Evolutionary conservation across 768 basidiomycete species (phyloP), one percentile per base, ranked within the genome.

Genomic region (Boletus rubroflammeus): DNA sequence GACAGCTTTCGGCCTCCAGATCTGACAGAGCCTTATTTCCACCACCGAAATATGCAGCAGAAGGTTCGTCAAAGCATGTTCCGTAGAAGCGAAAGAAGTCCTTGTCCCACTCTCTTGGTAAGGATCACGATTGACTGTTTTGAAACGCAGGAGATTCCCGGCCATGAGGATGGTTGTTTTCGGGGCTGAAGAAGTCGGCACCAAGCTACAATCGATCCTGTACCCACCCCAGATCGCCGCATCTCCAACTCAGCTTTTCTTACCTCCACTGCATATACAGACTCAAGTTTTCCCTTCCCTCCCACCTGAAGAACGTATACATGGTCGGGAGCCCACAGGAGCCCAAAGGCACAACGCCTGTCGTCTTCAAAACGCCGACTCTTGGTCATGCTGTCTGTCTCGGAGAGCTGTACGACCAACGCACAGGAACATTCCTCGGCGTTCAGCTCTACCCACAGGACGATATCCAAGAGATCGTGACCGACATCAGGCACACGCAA

Each of bases 271-370:
- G n/a, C 7, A 38, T 19, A 38, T 19, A 38, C n/a, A 38, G 4
- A 19, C 1, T 10, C n/a, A 9, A n/a, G n/a, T 10, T 19, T n/a
- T n/a, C 36, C n/a, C n/a, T 19, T 19, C n/a, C 10, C 17, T 17
- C 36, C n/a, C 9, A 4, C 17, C n/a, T n/a, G 35, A 36, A 36
- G 36, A 38, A 38, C n/a, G 36, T 10, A 38, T 10, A 36, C 36
- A 38, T 11, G 36, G 0, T 9, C 9, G 1, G 0, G 2, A 9
- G 3, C 7, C 4, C 36, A n/a, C 3, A 1, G 17, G 8, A 3
- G 3, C 36, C n/a, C 10, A n/a, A n/a, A 10, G 17, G 35, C 17
- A 15, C 15, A 7, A 17, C 0, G 6, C 35, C 35, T 3, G 35
- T n/a, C n/a, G 17, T 38, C n/a, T 38, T 38, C 10, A n/a, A 38